Base-by-base conservation (phyloP, 169 alveolate genomes). In the Plasmodium falciparum region DNA sequence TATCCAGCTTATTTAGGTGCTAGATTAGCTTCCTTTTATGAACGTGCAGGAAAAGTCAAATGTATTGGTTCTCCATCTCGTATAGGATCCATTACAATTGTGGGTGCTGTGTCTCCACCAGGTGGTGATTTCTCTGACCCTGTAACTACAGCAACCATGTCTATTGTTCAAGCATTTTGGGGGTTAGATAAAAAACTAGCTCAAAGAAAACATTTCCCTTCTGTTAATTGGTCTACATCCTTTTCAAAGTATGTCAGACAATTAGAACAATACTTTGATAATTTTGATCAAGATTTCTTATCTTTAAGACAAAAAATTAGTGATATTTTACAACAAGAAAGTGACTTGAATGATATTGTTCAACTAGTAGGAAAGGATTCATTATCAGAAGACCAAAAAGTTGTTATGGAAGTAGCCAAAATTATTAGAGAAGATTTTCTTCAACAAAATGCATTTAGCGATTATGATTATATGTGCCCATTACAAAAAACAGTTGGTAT, bases 91-190 rank as follows among this genome's bases (percentile, higher is more conserved):
- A 99, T 99, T 45, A 96, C 99, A 63, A 98, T 99, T 70, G 99
- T 99, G 15, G 99, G 99, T 29, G 99, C 99, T 43, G 99, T 99
- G 63, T 97, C 99, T 50, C 99, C 99, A 2, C 99, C 99, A 50
- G 99, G 99, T 89, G 99, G 99, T 74, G 99, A 98, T 95, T 98
- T 98, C 95, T 97, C 99, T n/a, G 99, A 98, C 93, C 99, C 99
- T 11, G 99, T 99, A 47, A 99, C 99, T 1, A 95, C 99, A 1
- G 96, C 99, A 9, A 99, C 99, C 70, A 96, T 99, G 89, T 94
- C 98, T 78, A 99, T 98, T 73, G 99, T 99, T 52, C 99, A 99
- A 88, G 99, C 98, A 80, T 99, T 99, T 92, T 99, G 99, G 99
- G 99, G 99, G 1, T 95, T 99, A 15, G 99, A 99, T 93, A 99